A percentile compares a stretch with the other conserved stretches of the same genome.
Conservation (phyloP, 345 rosid species). For the Anacardium occidentale region DNA sequence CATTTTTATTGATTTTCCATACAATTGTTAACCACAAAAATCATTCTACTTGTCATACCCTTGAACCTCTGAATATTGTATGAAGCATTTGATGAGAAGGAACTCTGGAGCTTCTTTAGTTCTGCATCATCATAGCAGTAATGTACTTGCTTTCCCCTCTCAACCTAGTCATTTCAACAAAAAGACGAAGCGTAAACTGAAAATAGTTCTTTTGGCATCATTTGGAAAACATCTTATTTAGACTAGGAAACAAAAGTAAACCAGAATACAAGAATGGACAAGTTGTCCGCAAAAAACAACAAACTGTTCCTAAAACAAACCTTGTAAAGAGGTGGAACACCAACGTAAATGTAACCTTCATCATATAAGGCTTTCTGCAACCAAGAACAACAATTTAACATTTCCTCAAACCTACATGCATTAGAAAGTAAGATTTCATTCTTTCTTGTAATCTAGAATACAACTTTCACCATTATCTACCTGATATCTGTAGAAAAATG, state of each 20-base stretch:
- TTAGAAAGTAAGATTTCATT: neutral
- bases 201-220: neutral
- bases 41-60: conserved; percentile 45
- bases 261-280: neutral
- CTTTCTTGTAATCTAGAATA: neutral
- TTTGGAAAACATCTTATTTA: too few species aligned
- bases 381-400: conserved; percentile 20
- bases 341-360: conserved; percentile 92
- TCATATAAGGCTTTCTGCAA: conserved; percentile 85
- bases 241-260: too few species aligned
- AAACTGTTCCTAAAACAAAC: conserved; percentile 36
- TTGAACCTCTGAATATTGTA: conserved; percentile 94
- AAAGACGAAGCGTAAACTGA: conserved; percentile 8
- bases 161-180: conserved; percentile 56
- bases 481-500: conserved; percentile 98
- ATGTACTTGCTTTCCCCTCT: conserved; percentile 76
- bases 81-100: conserved; percentile 82
- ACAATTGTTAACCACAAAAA: neutral
- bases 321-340: conserved; percentile 98
- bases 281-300: neutral
- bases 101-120: conserved; percentile 50
- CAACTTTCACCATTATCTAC: conserved; percentile 34
- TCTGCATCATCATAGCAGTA: conserved; percentile 85
- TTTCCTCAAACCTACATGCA: conserved; percentile 7
- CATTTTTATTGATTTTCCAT: too few species aligned